Percentiles rank a stretch among this genome's conserved stretches.
Evolutionary conservation across 345 rosid species (phyloP).

Genomic region (Durio zibethinus): DNA sequence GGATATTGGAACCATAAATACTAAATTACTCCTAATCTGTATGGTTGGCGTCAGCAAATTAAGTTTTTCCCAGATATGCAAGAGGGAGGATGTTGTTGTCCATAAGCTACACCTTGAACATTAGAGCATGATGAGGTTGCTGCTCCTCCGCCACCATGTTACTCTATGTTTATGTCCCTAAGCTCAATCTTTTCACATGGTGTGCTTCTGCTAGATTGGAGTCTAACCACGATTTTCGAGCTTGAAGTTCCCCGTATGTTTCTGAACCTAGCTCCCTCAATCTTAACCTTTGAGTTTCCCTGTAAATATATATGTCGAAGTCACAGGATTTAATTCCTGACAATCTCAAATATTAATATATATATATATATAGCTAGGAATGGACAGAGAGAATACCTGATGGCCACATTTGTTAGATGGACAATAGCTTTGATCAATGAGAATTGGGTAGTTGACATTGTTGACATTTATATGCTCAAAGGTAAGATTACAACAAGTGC

Average conservation of each 20-base stretch:
- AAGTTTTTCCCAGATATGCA: too few species aligned
- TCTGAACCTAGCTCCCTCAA: conserved; percentile 13
- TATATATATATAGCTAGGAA: too few species aligned
- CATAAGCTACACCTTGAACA: conserved; percentile 17
- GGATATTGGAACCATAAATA: too few species aligned
- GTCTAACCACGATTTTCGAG: conserved; percentile 15
- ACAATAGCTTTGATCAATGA: conserved; percentile 39
- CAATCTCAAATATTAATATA: too few species aligned
- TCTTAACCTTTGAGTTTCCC: conserved; percentile 14
- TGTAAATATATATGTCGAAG: background rate
- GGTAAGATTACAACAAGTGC: background rate
- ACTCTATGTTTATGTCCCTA: conserved; percentile 15
- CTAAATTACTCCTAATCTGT: too few species aligned
- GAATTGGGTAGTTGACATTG: conserved; percentile 27
- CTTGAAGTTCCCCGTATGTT: conserved; percentile 22
- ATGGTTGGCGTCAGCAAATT: too few species aligned
- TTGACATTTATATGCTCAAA: conserved; percentile 19
- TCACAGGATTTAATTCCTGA: too few species aligned
- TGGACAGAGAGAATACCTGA: too few species aligned
- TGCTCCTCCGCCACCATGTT: background rate
- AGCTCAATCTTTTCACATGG: conserved; percentile 24
- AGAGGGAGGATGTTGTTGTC: conserved; percentile 20
- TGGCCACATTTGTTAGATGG: conserved; percentile 10
- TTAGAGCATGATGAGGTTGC: conserved; percentile 19
- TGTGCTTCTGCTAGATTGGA: conserved; percentile 18